A percentile compares a stretch with the other conserved stretches of the same genome.
Evolutionary conservation across 495 filamentous ascomycete genomes (phyloP).

Genomic region (Pseudomonodictys pantanalensis): DNA sequence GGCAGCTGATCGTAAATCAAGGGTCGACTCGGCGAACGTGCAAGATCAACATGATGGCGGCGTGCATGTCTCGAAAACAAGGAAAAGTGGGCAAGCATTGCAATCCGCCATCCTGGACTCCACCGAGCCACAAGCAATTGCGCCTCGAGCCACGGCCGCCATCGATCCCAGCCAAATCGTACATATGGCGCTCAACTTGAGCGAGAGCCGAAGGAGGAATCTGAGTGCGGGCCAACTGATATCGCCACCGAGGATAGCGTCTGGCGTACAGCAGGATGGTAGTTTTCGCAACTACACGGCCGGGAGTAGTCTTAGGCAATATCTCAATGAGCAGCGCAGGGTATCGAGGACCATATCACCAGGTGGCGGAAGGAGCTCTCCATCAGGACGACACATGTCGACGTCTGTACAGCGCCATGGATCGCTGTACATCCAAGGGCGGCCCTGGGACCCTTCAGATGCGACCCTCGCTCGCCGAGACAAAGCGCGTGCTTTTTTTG

Average conservation of each 20-base stretch:
- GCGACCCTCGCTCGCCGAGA: constrained; percentile 76
- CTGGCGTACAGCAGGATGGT: constrained; percentile 44
- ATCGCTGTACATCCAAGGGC: constrained; percentile 6
- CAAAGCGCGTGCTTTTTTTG: constrained; percentile 73
- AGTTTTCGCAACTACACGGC: constrained; percentile 28
- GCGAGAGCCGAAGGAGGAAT: constrained; percentile 70
- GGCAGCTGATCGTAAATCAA: not conserved
- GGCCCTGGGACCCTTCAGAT: constrained; percentile 60
- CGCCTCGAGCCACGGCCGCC: constrained; percentile 15
- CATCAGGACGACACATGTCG: constrained; percentile 20
- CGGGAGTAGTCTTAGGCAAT: constrained; percentile 59
- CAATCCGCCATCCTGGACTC: not conserved
- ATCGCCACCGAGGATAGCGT: constrained; percentile 45
- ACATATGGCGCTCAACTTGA: constrained; percentile 82
- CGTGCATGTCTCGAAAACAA: constrained; percentile 10
- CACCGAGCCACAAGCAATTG: not conserved
- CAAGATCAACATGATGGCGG: not conserved
- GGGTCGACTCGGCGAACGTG: not conserved
- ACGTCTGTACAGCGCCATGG: constrained; percentile 5
- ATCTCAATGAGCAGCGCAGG: constrained; percentile 63
- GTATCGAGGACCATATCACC: constrained; percentile 59
- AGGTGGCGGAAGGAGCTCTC: constrained; percentile 41
- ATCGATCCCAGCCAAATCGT: constrained; percentile 81
- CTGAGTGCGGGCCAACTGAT: constrained; percentile 38
- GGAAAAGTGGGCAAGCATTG: constrained; percentile 2